phyloP scores from a whole-genome alignment of 768 basidiomycete species.

The Grammothele lineata region DNA sequence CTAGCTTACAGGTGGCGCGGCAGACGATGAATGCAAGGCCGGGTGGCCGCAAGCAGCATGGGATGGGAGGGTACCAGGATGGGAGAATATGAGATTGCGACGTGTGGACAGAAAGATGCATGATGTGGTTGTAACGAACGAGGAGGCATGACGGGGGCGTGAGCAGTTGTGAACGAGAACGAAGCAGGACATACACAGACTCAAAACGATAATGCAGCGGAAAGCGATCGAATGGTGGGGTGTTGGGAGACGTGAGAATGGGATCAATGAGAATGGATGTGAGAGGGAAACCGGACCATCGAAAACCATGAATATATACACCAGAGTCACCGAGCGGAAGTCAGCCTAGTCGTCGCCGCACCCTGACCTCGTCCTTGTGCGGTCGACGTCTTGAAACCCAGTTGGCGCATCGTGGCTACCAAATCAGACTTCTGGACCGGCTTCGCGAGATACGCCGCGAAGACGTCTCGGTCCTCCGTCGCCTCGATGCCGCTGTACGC shows the following conservation, averaged over 20 bases:
- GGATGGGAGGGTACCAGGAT: constrained; percentile 15
- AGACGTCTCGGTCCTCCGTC: constrained; percentile 61
- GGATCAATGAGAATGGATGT: background rate
- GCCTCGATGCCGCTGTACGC: constrained; percentile 76
- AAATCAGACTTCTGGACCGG: constrained; percentile 88
- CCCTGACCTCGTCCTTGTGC: constrained; percentile 43
- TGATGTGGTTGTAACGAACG: constrained; percentile 18
- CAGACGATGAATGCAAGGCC: constrained; percentile 12
- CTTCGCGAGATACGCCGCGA: constrained; percentile 81
- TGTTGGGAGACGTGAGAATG: background rate
- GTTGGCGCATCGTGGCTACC: constrained; percentile 70
- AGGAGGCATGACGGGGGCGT: constrained; percentile 14
- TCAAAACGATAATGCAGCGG: constrained; percentile 12
- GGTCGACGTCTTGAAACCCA: constrained; percentile 88
- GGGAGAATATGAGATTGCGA: constrained; percentile 13
- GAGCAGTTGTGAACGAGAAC: constrained; percentile 17
- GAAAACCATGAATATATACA: constrained; percentile 16
- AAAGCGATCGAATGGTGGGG: no score
- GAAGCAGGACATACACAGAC: constrained; percentile 9
- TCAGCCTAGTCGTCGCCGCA: constrained; percentile 10
- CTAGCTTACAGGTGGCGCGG: constrained; percentile 28
- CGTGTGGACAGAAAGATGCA: constrained; percentile 20
- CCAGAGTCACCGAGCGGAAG: constrained; percentile 15
- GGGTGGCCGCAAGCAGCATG: constrained; percentile 3
- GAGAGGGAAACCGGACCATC: background rate